These are phyloP conservation scores for Tephrocybe rancida DNA, from an alignment of 768 basidiomycete genomes.

Conservation along the genomic window DNA sequence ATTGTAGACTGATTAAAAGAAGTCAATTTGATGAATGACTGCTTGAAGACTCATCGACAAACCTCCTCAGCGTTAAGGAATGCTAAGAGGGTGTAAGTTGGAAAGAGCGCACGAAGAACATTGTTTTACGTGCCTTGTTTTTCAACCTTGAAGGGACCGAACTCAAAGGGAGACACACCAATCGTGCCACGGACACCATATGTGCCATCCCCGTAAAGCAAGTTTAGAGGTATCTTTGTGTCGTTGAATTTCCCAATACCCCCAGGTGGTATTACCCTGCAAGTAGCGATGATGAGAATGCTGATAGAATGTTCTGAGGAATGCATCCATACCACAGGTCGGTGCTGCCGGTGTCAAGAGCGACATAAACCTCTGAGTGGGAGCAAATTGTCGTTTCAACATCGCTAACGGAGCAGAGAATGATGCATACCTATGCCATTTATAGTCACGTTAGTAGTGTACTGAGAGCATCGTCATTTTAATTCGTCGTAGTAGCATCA, in stretches of 20 bases:
- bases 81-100: conserved; percentile 17
- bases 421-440: conserved; percentile 22
- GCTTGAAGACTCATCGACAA: not conserved
- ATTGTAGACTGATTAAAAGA: conserved; percentile 11
- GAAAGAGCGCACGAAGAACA: not conserved
- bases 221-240: conserved; percentile 26
- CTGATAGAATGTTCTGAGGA: not conserved
- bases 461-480: not conserved
- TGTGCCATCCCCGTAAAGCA: conserved; percentile 37
- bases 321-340: conserved; percentile 32
- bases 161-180: conserved; percentile 30
- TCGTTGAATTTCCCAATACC: conserved; percentile 36
- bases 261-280: conserved; percentile 35
- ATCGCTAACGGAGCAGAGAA: not conserved
- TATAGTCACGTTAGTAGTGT: conserved; percentile 30
- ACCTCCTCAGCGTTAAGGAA: conserved; percentile 29
- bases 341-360: conserved; percentile 41
- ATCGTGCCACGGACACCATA: conserved; percentile 37
- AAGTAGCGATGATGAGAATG: not conserved
- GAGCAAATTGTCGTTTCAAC: not conserved
- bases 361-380: conserved; percentile 28
- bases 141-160: conserved; percentile 30
- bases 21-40: not conserved
- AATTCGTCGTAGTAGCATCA: not conserved
- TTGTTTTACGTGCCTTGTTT: conserved; percentile 15